Conservation (phyloP, 2,329 filamentous ascomycete genomes). For the Diaporthe caulivora region DNA sequence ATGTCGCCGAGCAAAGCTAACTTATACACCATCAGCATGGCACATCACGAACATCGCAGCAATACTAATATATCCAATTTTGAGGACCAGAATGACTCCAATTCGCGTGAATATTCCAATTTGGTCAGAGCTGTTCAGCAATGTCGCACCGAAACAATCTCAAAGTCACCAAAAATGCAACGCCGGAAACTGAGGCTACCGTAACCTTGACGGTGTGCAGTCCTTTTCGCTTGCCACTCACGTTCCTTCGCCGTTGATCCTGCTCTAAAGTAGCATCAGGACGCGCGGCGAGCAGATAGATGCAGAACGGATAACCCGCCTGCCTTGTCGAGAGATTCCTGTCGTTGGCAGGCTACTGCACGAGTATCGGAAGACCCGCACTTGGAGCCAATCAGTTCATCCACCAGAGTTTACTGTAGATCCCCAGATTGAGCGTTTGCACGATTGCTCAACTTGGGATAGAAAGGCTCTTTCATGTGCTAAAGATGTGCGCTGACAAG, state of each 20-base stretch:
- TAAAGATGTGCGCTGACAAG: not conserved
- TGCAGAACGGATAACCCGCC: not conserved
- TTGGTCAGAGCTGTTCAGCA: not conserved
- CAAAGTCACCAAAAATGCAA: not conserved
- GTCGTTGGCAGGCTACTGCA: not conserved
- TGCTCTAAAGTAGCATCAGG: not conserved
- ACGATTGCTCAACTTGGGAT: not conserved
- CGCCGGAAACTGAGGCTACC: not conserved
- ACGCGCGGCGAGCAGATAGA: not conserved
- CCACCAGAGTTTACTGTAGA: not conserved
- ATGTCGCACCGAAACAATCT: not conserved
- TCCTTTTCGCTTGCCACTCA: no score
- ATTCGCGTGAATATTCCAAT: no score
- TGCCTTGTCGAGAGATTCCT: not conserved
- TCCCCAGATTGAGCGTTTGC: no score
- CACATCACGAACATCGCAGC: no score
- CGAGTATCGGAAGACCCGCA: not conserved
- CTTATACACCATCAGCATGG: no score
- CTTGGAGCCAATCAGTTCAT: no score
- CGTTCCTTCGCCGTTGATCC: not conserved
- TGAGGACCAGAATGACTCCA: rapidly evolving
- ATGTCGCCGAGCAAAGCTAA: not conserved
- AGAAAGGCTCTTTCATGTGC: no score
- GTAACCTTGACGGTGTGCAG: no score
- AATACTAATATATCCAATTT: not conserved